Conservation (phyloP, 148 eudicot genomes). For the Pharnaceum exiguum region DNA sequence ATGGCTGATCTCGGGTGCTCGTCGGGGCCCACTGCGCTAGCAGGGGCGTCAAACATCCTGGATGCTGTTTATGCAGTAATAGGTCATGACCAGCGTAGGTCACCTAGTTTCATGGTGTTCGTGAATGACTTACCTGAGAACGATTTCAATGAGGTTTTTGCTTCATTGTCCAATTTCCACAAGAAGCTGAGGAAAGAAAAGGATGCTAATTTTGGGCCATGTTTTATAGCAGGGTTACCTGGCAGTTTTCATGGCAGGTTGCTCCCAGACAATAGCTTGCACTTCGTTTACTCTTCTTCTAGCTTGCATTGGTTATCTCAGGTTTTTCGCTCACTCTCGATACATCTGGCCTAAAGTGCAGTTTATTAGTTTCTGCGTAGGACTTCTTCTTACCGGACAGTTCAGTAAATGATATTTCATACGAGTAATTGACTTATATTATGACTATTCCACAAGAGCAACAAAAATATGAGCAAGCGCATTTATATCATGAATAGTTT, state of each 20-base stretch:
- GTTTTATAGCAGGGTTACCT: slow-evolving; percentile 42
- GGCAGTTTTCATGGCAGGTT: slow-evolving; percentile 68
- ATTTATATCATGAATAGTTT: too few species aligned
- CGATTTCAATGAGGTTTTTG: slow-evolving; percentile 57
- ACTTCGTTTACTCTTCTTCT: slow-evolving; percentile 74
- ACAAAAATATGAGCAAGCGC: too few species aligned
- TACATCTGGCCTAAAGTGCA: not conserved
- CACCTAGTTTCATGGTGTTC: slow-evolving; percentile 44
- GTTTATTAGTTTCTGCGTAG: too few species aligned
- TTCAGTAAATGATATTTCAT: not conserved
- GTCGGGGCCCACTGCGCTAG: slow-evolving; percentile 51
- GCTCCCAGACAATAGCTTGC: slow-evolving; percentile 39
- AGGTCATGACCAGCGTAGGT: not conserved
- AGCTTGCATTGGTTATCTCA: slow-evolving; percentile 85
- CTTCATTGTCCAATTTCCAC: slow-evolving; percentile 27
- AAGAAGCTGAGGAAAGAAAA: slow-evolving; percentile 23
- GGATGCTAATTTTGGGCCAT: slow-evolving; percentile 22
- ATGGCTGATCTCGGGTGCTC: slow-evolving; percentile 77
- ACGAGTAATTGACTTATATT: not conserved
- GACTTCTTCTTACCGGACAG: too few species aligned
- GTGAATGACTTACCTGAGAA: slow-evolving; percentile 67
- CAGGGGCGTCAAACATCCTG: slow-evolving; percentile 25
- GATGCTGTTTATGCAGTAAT: slow-evolving; percentile 8
- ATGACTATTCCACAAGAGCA: too few species aligned
- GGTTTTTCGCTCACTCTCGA: slow-evolving; percentile 23